Evolutionary conservation across 208 protist species (phyloP), one percentile per base, ranked within the genome.

Genomic region (Leishmania braziliensis): DNA sequence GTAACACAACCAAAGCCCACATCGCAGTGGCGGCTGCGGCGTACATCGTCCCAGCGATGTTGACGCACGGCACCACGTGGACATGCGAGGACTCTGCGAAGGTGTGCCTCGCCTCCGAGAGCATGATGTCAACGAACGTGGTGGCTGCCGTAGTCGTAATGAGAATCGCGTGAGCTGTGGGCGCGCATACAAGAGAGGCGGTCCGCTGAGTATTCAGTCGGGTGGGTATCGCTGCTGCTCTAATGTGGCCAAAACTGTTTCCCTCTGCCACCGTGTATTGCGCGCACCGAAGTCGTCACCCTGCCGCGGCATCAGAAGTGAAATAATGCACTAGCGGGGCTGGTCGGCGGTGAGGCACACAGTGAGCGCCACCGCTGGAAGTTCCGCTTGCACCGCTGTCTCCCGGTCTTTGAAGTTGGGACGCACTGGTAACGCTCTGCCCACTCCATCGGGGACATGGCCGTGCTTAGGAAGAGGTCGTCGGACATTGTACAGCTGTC

Each of bases 1-100:
- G 65, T 85, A 5, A 85, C 73, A 10, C 51, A 78, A 14, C 85
- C 79, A 54, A 82, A 88, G 60, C 73, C 81, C 33, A 81, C 62
- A 26, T 60, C 70, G 43, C 79, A 71, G 53, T 84, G 72, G 2
- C n/a, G 51, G 76, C 39, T 84, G 78, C 85, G 18, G 85, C 88
- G 74, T 86, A 88, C 56, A 77, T 46, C 73, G 86, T 85, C 20
- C 88, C 85, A 48, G 83, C 88, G 39, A 89, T 51, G 74, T 87
- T 79, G 18, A 75, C 76, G 65, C 83, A 79, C 18, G 74, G 75
- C 72, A 77, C 62, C 46, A 90, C 75, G 79, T 84, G 75, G 4
- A 77, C 54, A 33, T 12, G 48, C 8, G 56, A 29, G 14, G n/a
- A 4, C 0, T 66, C 58, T 0, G 33, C 39, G 29, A 71, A 48